Percentiles rank a stretch among this genome's conserved stretches.
phyloP scores from a whole-genome alignment of 192 early-diverging fungal genomes.

The Backusella sp. region DNA sequence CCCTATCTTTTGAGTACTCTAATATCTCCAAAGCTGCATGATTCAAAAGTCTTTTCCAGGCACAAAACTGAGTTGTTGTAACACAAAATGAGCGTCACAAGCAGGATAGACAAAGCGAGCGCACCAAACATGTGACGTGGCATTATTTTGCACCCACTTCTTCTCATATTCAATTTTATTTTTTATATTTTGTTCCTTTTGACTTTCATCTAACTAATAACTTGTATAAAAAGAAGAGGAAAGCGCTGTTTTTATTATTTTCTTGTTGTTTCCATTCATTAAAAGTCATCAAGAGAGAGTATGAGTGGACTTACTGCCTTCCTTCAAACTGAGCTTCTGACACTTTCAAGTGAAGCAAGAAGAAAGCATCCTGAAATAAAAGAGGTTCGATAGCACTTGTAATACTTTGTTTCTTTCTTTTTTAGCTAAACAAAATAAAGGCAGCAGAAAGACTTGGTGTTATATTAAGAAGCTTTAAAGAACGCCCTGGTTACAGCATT shows the following conservation, averaged over 20 bases:
- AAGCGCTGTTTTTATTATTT: not conserved
- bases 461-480: slow-evolving; percentile 57
- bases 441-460: slow-evolving; percentile 65
- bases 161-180: not conserved
- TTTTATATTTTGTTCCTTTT: not conserved
- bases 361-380: slow-evolving; percentile 94
- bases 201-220: not conserved
- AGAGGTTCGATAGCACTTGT: slow-evolving; percentile 60
- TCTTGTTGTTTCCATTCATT: not conserved
- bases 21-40: not conserved
- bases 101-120: not conserved
- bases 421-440: slow-evolving; percentile 31
- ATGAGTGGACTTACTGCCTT: slow-evolving; percentile 56
- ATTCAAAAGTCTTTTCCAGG: not conserved
- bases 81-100: slow-evolving; percentile 3
- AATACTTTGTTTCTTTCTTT: not conserved
- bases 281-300: not conserved
- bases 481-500: slow-evolving; percentile 43
- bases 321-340: slow-evolving; percentile 79
- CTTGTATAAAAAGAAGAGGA: not conserved
- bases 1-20: not conserved
- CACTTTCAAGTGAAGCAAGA: slow-evolving; percentile 82
- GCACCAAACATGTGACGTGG: not conserved
- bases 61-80: not conserved
- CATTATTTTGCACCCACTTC: not conserved